These are phyloP conservation scores for Kappamyces sp. DNA, from an alignment of 192 early-diverging fungal genomes.

Conservation along the genomic window DNA sequence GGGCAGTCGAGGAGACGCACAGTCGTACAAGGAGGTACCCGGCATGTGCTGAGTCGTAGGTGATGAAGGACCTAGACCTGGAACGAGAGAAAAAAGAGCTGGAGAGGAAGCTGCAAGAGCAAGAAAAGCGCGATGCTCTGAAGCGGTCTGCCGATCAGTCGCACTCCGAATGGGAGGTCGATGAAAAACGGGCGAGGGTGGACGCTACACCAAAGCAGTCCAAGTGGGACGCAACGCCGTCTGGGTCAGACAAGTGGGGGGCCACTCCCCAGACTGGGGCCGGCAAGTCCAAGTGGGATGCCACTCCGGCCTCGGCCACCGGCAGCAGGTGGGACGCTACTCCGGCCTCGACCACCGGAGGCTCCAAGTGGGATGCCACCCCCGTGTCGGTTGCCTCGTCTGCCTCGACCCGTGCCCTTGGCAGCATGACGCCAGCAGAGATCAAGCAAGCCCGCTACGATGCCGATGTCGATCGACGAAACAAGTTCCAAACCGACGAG, in stretches of 20 bases:
- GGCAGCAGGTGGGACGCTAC: constrained; percentile 68
- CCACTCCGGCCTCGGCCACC: constrained; percentile 66
- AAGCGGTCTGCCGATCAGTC: constrained; percentile 54
- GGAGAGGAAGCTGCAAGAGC: constrained; percentile 28
- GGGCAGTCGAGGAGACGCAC: constrained; percentile 34
- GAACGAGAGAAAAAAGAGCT: constrained; percentile 82
- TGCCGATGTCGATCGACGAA: constrained; percentile 79
- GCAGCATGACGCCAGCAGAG: constrained; percentile 80
- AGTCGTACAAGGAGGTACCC: constrained; percentile 67
- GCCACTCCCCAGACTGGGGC: constrained; percentile 58
- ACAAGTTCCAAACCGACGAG: constrained; percentile 81
- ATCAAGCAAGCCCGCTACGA: constrained; percentile 66
- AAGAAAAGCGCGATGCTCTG: constrained; percentile 29
- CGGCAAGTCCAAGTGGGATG: constrained; percentile 88
- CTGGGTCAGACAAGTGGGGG: constrained; percentile 56
- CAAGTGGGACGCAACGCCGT: constrained; percentile 23
- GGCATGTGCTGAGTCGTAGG: no score
- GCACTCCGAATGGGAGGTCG: constrained; percentile 24
- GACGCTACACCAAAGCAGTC: neutral
- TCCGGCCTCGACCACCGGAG: constrained; percentile 51
- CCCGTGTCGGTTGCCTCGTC: constrained; percentile 45
- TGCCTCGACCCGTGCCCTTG: constrained; percentile 57
- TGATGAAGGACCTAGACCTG: constrained; percentile 78
- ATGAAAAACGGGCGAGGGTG: constrained; percentile 65
- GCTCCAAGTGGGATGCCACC: constrained; percentile 96